A percentile compares a stretch with the other conserved stretches of the same genome.
Conservation (phyloP, 352 stramenopile species). For the Phytophthora sansomeana region DNA sequence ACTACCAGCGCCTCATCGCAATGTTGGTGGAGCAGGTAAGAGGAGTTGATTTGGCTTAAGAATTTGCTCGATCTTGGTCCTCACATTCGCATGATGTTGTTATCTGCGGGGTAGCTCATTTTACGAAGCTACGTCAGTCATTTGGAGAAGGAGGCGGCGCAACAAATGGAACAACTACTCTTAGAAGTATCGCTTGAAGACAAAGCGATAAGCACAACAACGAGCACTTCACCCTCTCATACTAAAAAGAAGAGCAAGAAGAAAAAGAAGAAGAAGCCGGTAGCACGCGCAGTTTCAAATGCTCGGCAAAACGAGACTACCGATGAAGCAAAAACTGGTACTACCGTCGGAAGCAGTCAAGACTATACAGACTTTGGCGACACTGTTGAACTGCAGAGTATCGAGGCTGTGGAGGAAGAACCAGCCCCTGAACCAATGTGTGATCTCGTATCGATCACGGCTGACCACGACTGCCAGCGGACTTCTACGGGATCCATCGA, state of each 20-base stretch:
- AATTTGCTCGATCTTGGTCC: neutral
- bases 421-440: slow-evolving; percentile 26
- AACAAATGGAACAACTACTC: slow-evolving; percentile 83
- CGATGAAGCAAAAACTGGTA: neutral
- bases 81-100: neutral
- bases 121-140: slow-evolving; percentile 75
- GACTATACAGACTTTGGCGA: neutral
- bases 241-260: slow-evolving; percentile 57
- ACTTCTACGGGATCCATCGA: slow-evolving; percentile 21
- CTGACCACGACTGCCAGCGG: slow-evolving; percentile 17
- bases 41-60: neutral
- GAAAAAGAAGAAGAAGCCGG: slow-evolving; percentile 50
- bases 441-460: slow-evolving; percentile 1
- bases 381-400: slow-evolving; percentile 1
- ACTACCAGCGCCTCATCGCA: slow-evolving; percentile 84
- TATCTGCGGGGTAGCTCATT: slow-evolving; percentile 58
- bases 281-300: neutral
- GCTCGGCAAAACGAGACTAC: neutral
- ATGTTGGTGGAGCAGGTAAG: slow-evolving; percentile 85
- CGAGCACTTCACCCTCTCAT: neutral
- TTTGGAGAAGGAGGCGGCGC: slow-evolving; percentile 69
- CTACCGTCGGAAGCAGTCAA: neutral
- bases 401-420: slow-evolving; percentile 13
- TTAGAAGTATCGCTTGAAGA: slow-evolving; percentile 61
- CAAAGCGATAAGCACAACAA: slow-evolving; percentile 8